phyloP scores from a whole-genome alignment of 148 eudicot species.

The Chenopodium formosanum region DNA sequence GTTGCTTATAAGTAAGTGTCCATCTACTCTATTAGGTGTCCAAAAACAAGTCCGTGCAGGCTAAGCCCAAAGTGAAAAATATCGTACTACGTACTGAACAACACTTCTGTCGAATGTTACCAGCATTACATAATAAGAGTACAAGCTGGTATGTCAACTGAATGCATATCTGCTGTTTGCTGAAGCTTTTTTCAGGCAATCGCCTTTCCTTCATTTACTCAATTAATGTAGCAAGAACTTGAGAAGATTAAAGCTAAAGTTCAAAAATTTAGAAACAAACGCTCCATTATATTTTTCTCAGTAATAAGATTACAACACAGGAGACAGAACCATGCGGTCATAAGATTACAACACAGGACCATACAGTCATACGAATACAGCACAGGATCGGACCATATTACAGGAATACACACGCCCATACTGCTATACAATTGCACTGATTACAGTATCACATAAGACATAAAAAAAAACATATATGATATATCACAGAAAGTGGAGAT shows the following conservation, averaged over 20 bases:
- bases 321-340: not conserved
- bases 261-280: not conserved
- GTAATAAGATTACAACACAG: not conserved
- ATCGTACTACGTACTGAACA: too few species aligned
- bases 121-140: too few species aligned
- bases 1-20: too few species aligned
- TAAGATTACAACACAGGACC: not conserved
- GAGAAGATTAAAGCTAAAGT: not conserved
- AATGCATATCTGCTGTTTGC: not conserved
- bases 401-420: not conserved
- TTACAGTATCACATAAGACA: not conserved
- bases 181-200: not conserved
- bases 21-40: too few species aligned
- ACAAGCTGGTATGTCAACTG: not conserved
- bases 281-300: not conserved
- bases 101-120: too few species aligned
- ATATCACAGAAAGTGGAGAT: not conserved
- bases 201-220: not conserved
- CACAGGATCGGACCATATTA: not conserved
- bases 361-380: too few species aligned
- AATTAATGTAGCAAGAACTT: not conserved
- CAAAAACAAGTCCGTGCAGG: too few species aligned
- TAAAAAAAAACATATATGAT: not conserved
- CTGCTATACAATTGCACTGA: not conserved
- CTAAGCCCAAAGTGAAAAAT: too few species aligned